Base-by-base conservation (phyloP, 1,139 yeast genomes). In the Suhomyces panamericanus region DNA sequence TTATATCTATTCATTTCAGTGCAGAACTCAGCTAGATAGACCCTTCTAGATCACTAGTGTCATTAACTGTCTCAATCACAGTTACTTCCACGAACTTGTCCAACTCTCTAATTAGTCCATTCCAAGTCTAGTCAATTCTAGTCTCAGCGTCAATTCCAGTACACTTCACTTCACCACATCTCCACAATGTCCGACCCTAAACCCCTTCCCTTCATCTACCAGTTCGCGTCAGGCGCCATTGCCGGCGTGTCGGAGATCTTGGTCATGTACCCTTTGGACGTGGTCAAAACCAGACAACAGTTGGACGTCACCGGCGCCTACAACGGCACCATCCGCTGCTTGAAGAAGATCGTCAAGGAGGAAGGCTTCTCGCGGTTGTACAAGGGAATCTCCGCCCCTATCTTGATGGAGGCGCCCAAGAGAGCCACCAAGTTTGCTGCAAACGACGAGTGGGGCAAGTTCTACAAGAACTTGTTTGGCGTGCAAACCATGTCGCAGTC, bases 371-470 rank as follows among this genome's bases (percentile, higher is more conserved):
- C 85, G 16, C 78, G 95, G 53, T 77, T 93, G 49, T 95, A 93
- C 69, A 84, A 91, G 65, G 99, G 99, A 54, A 93, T 93, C 57
- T 73, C 86, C 27, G 97, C 99, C 14, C 99, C 99, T 38, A 88
- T 93, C 57, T 77, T 93, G 60, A 93, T 93, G 99, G 99, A 93
- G 66, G 99, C 99, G n/a, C 99, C 99, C 51, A 93, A 93, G 77
- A 77, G 91, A 74, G 99, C 99, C 37, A 91, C 96, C 53, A 93
- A 93, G 70, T 93, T 93, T 63, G 98, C 98, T 44, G 97, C 98
- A 51, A 93, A 95, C 64, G 99, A 95, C 64, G 93, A 90, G 67
- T 93, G 96, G 87, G 95, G 96, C 45, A 85, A 87, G 66, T 68
- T 91, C 58, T 93, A 91, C 78, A 80, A 82, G 56, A 74, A 74